Evolutionary conservation across 495 filamentous ascomycete species (phyloP), one percentile per base, ranked within the genome.

Genomic region (Tetracladium marchalianum): DNA sequence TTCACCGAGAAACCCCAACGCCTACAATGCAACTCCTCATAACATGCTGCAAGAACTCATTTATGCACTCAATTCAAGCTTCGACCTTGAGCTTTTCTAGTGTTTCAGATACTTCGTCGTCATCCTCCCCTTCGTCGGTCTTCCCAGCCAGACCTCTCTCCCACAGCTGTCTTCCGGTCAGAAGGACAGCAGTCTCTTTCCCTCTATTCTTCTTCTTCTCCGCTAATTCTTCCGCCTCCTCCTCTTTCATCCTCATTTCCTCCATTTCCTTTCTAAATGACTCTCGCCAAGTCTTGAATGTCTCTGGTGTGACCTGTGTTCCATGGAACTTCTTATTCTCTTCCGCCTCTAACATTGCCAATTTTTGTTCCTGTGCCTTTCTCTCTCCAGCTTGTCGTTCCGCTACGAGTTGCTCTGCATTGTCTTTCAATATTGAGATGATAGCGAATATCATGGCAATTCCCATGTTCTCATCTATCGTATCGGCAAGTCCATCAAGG

Each of bases 391-490:
- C 76, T 40, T 78, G 72, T 17, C 93, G 79, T 39, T 86, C 78
- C 2, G 62, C 49, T 55, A 95, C 78, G 17, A 99, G 70, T 44
- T 76, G 69, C 67, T 99, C 92, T 5, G 87, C 87, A 32, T 71
- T 70, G 47, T 99, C 92, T 58, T 95, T 97, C 44, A 99, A 64
- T 2, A 85, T 78, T 34, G 81, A 84, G 27, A 89, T 80, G 13
- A 99, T 68, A 0, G 90, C 87, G 65, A 95, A 99, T 0, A 99
- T 73, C 92, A 99, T 99, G n/a, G 87, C 84, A 79, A 95, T 95
- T 27, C 92, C 92, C 32, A 97, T 61, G 49, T 89, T 97, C 63
- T 97, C 92, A 49, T 85, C 77, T 27, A 96, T 81, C 0, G 79
- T 81, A 2, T 76, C 70, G 35, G 78, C 59, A 12, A 97, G 70